These are phyloP conservation scores for Xylariaceae sp. DNA, from an alignment of 2,329 filamentous ascomycete species.

Conservation along the genomic window DNA sequence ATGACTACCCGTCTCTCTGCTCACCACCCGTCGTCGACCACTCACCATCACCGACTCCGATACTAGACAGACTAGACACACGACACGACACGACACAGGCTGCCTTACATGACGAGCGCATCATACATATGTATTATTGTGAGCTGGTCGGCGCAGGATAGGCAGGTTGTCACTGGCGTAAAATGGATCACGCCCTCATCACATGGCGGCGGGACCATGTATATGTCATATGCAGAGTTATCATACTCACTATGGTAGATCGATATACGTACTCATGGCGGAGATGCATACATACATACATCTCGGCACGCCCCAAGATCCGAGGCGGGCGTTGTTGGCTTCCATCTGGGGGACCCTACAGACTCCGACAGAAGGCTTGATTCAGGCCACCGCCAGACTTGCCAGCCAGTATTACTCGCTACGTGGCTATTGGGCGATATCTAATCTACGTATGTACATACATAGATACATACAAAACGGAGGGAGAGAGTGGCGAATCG, in stretches of 20 bases:
- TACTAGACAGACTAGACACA: neutral
- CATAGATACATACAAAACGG: neutral
- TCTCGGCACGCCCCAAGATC: neutral
- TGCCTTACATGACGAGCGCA: neutral
- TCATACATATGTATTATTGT: neutral
- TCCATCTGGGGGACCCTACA: neutral
- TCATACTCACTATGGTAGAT: slow-evolving; percentile 5
- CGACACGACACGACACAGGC: neutral
- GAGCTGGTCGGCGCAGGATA: neutral
- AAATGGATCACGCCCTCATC: slow-evolving; percentile 9
- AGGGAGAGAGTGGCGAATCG: slow-evolving; percentile 9
- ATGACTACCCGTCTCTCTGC: neutral
- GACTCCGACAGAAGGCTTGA: slow-evolving; percentile 7
- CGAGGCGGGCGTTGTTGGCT: slow-evolving; percentile 1
- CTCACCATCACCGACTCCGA: neutral
- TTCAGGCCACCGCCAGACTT: neutral
- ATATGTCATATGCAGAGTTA: slow-evolving; percentile 20
- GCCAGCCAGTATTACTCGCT: too few species aligned
- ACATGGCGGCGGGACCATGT: slow-evolving; percentile 17
- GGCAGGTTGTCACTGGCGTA: neutral
- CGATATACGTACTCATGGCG: neutral
- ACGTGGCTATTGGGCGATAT: slow-evolving; percentile 15
- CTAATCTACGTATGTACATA: neutral
- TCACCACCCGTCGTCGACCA: neutral
- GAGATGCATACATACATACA: too few species aligned